phyloP scores from a whole-genome alignment of 1,284 basidiomycete species.

The Pseudozyma thailandica region DNA sequence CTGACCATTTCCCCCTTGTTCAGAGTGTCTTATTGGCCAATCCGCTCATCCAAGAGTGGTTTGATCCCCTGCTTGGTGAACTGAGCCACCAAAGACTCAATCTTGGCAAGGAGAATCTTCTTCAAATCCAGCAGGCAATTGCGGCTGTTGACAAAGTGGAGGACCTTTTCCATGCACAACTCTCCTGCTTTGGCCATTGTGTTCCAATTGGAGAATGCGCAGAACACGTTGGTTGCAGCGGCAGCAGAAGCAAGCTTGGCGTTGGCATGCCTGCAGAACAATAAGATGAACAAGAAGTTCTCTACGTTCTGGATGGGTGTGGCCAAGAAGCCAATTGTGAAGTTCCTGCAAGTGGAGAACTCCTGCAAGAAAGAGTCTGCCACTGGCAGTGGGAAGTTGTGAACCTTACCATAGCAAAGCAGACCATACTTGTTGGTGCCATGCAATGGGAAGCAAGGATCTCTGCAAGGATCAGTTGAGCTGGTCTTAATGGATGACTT shows the following conservation, averaged over 20 bases:
- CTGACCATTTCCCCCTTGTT: too few species aligned
- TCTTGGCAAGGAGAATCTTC: too few species aligned
- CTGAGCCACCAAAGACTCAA: too few species aligned
- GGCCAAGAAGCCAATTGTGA: not conserved
- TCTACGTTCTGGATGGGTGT: not conserved
- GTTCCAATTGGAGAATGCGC: not conserved
- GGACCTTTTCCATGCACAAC: too few species aligned
- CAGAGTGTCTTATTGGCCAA: too few species aligned
- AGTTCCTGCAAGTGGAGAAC: not conserved
- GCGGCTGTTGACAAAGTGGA: too few species aligned
- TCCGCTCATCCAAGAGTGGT: too few species aligned
- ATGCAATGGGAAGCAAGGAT: not conserved
- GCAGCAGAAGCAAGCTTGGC: not conserved
- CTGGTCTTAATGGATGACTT: too few species aligned
- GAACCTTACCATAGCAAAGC: not conserved
- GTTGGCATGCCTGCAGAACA: not conserved
- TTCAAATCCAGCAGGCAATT: too few species aligned
- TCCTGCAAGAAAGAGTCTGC: not conserved
- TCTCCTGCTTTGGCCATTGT: too few species aligned
- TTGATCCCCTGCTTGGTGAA: too few species aligned
- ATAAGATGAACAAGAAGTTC: not conserved
- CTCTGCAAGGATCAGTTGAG: too few species aligned
- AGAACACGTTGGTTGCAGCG: not conserved
- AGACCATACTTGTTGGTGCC: not conserved
- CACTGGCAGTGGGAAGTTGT: not conserved